Evolutionary conservation across 352 stramenopile genomes (phyloP).

Genomic region (Phytophthora sojae): DNA sequence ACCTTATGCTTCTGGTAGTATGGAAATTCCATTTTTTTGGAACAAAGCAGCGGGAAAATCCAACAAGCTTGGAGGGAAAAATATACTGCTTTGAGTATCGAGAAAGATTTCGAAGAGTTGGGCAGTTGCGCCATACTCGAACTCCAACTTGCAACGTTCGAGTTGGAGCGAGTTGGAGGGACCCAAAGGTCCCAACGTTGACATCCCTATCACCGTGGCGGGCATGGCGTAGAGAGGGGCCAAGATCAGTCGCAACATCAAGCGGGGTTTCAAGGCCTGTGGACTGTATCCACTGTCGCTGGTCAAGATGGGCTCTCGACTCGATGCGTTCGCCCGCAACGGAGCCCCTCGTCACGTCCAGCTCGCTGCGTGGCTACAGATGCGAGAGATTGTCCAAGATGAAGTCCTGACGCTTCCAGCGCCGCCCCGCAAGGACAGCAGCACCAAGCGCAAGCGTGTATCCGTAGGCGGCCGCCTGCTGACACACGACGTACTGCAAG

Average conservation of each 20-base stretch:
- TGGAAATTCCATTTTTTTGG: no score
- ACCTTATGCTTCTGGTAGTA: no score
- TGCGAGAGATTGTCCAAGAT: neutral
- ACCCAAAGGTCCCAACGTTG: no score
- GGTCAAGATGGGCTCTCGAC: neutral
- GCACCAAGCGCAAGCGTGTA: constrained; percentile 8
- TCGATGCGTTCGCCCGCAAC: neutral
- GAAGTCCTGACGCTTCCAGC: constrained; percentile 8
- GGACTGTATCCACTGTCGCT: neutral
- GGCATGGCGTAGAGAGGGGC: neutral
- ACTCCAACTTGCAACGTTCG: no score
- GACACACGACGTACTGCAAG: constrained; percentile 12
- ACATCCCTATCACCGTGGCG: neutral
- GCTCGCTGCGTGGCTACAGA: constrained; percentile 8
- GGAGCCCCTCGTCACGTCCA: constrained; percentile 6
- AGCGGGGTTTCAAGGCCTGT: neutral
- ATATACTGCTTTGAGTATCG: no score
- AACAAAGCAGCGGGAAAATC: no score
- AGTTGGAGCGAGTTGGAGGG: no score
- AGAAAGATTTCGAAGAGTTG: no score
- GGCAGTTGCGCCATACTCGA: no score
- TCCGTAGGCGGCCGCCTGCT: constrained; percentile 2
- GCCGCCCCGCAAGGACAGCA: constrained; percentile 1
- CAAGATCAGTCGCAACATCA: neutral
- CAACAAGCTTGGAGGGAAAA: no score